Evolutionary conservation across 2,329 filamentous ascomycete genomes (phyloP), one percentile per base, ranked within the genome.

Genomic region (Leptographium radiaticola): DNA sequence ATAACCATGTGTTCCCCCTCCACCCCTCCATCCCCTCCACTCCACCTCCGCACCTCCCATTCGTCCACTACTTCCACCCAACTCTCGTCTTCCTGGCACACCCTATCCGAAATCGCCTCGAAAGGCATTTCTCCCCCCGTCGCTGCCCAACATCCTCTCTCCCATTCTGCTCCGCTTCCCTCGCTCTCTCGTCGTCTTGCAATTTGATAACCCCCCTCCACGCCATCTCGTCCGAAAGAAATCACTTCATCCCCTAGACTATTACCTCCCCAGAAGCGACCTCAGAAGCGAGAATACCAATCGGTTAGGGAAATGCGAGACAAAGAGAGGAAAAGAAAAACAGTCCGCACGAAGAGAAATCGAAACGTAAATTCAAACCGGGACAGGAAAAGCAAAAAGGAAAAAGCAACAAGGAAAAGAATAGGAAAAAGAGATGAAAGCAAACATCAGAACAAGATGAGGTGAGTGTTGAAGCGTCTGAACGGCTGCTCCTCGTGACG

Each of bases 241-340:
- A 55, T 55, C 64, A 54, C 63, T 59, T 63, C 62, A 55, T 64
- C 65, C 64, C 65, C 62, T 61, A 60, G 58, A 63, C 63, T 61
- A 64, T 57, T 61, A 65, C 67, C 62, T 67, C 64, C 66, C 65
- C 65, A 66, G 63, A 65, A 69, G 66, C 65, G 65, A 58, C 56
- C 57, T 59, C 57, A 52, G 59, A 62, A 60, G 58, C 60, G 61
- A 62, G 58, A 64, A 63, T 62, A 60, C 63, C 62, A 64, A 62
- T 60, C 58, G 57, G 58, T 65, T 62, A 62, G 57, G 60, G 56
- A 49, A 62, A 55, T 60, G 55, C 60, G 25, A 25, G 45, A 56
- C 40, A 49, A 44, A 58, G 58, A 51, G 48, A 50, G 57, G 54
- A 52, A 48, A 57, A 51, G 60, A 61, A 58, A 63, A 36, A 6